Base-by-base conservation (phyloP, 805 yeast genomes). In the Nakazawaea ambrosiae region DNA sequence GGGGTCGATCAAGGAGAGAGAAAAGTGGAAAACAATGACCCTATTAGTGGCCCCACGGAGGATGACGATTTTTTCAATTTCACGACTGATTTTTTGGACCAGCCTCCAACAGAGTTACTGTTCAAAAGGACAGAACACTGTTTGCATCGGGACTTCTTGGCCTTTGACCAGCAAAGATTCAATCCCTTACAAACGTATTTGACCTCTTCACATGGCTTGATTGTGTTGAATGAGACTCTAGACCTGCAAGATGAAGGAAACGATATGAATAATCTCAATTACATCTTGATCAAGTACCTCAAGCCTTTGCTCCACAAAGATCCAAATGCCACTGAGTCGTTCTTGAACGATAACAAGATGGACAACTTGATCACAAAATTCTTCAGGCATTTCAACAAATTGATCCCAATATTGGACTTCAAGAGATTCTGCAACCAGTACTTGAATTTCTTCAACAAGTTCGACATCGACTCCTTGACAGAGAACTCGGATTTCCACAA, bases 361-460 rank as follows among this genome's bases (percentile, higher is more conserved):
- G 81, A 74, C 47, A 63, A 62, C 42, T 65, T 70, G 37, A 62
- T 74, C 17, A 57, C 60, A 47, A 63, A 70, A 28, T 74, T 61
- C 49, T 74, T 74, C 47, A 57, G 71, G 42, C 68, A 71, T 49
- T 70, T 69, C 50, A 74, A 74, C 54, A 65, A 68, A 17, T 63
- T 74, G 41, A 63, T 74, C 19, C 80, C 80, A 4, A 67, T 74
- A 7, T 64, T 74, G 43, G 79, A 73, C 46, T 73, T 69, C 45
- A 70, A 66, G 33, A 55, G 62, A 26, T 73, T 74, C 44, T 73
- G 73, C 66, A 67, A 66, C 46, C 65, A 67, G 35, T 74, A 74
- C 24, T 65, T 73, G 46, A 72, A 70, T 33, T 61, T 74, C 32
- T 62, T 64, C 47, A 65, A 65, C 48, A 61, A 54, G 34, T 58